These are phyloP conservation scores for Telopea speciosissima DNA, from an alignment of 177 flowering plant species.

Conservation along the genomic window DNA sequence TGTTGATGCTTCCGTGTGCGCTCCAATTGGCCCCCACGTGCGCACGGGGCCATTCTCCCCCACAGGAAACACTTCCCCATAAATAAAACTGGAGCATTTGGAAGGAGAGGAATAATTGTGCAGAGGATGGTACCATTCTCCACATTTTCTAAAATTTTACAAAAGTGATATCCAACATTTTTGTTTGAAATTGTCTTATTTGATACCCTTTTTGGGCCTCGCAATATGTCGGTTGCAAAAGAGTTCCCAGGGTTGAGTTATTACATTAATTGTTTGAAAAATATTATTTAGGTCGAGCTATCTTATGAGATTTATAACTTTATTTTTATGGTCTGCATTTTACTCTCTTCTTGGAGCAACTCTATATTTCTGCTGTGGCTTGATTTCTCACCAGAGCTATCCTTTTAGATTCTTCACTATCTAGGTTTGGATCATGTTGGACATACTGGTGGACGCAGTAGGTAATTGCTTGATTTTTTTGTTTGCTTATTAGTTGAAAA, in stretches of 20 bases:
- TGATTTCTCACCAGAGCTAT: conserved; percentile 14
- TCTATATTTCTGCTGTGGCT: neutral
- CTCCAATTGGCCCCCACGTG: no score
- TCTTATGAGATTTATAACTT: conserved; percentile 3
- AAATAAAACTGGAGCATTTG: no score
- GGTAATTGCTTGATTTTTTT: conserved; percentile 31
- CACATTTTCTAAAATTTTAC: no score
- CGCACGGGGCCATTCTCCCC: no score
- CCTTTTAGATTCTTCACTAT: conserved; percentile 89
- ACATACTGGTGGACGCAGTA: conserved; percentile 86
- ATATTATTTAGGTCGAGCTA: no score
- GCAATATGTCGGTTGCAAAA: conserved; percentile 1
- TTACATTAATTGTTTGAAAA: no score
- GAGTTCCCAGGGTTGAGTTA: neutral
- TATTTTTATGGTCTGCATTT: neutral
- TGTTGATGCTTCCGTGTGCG: no score
- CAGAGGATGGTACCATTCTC: no score
- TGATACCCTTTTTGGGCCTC: neutral
- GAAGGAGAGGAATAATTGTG: no score
- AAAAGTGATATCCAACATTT: neutral
- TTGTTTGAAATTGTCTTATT: neutral
- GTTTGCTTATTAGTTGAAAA: neutral
- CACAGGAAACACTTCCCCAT: no score
- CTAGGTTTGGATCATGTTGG: conserved; percentile 99
- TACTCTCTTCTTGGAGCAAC: neutral